Percentiles rank a stretch among this genome's conserved stretches.
Conservation (phyloP, 768 basidiomycete species). For the Plicaturopsis crispa region DNA sequence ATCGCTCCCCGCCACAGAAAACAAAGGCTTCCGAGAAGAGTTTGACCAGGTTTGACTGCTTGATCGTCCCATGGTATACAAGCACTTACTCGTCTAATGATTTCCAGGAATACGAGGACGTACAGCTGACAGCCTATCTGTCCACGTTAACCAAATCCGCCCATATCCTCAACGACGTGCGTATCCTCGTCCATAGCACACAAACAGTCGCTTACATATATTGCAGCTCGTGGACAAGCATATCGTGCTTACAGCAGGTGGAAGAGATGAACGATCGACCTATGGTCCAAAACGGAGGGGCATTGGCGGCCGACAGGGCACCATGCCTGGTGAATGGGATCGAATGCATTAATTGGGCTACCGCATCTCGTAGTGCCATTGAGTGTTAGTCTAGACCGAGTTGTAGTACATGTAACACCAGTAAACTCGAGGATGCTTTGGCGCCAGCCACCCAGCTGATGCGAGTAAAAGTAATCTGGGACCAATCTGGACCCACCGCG, state of each 20-base stretch:
- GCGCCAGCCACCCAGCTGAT: too few relatives aligned
- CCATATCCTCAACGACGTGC: constrained; percentile 81
- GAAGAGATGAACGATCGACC: constrained; percentile 45
- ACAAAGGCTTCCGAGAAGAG: constrained; percentile 77
- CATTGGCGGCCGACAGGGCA: constrained; percentile 41
- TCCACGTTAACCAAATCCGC: constrained; percentile 85
- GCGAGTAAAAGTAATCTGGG: too few relatives aligned
- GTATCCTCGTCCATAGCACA: too few relatives aligned
- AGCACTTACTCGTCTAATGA: neutral
- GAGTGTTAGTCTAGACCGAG: too few relatives aligned
- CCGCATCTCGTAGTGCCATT: neutral
- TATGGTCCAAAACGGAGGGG: constrained; percentile 40
- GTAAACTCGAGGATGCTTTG: too few relatives aligned
- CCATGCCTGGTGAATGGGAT: constrained; percentile 47
- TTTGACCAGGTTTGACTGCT: constrained; percentile 65
- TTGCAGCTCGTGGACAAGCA: constrained; percentile 77
- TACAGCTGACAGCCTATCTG: constrained; percentile 86
- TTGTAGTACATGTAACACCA: too few relatives aligned
- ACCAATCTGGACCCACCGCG: too few relatives aligned
- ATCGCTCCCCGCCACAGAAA: constrained; percentile 82
- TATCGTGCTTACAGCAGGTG: constrained; percentile 44
- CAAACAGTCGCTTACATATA: too few relatives aligned
- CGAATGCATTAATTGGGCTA: constrained; percentile 31
- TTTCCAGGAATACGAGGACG: constrained; percentile 88
- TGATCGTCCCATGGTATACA: too few relatives aligned